Base-by-base conservation (phyloP, 495 filamentous ascomycete genomes). In the Penicillium chermesinum region DNA sequence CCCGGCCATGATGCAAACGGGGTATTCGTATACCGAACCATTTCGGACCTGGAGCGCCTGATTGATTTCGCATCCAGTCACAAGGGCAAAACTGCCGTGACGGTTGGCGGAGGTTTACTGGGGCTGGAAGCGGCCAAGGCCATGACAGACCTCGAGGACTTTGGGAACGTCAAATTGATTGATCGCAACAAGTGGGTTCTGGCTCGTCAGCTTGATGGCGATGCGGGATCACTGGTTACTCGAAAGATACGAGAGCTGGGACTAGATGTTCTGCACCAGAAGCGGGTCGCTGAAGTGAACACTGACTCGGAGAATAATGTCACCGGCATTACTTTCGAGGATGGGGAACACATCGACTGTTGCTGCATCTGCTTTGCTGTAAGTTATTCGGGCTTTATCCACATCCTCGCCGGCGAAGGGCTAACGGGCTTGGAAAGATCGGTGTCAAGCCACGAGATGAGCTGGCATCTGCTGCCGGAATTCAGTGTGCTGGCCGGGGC, bases 101-200 rank as follows among this genome's bases (percentile, higher is more conserved):
- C 93, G 1, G 89, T 97, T 10, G 91, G 91, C n/a, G 91, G 91
- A 27, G 91, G 91, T 1, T 58, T 97, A 20, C 71, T 97, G 0
- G 91, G 91, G 0, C 78, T 97, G 0, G 91, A 97, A 74, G 91
- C 91, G 19, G 91, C 91, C 27, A 95, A 96, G 56, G 91, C 91
- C 0, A 88, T 97, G 88, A 87, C 91, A 69, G 91, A 96, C 61
- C 68, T 97, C 13, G 71, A 86, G 55, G 81, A 82, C 30, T 96
- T 87, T 62, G 76, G 74, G 0, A 80, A 80, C 35, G 89, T 97
- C 38, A 87, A 84, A 50, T 70, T 97, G 9, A 83, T 97, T 48
- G 91, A 97, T 66, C 79, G 90, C 41, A 95, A 95, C 60, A 72
- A 82, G 54, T 97, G 90, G 89, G 87, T 96, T 0, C 69, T 97